phyloP scores from a whole-genome alignment of 31 red algal species.

The Odonthalia washingtoniensis region DNA sequence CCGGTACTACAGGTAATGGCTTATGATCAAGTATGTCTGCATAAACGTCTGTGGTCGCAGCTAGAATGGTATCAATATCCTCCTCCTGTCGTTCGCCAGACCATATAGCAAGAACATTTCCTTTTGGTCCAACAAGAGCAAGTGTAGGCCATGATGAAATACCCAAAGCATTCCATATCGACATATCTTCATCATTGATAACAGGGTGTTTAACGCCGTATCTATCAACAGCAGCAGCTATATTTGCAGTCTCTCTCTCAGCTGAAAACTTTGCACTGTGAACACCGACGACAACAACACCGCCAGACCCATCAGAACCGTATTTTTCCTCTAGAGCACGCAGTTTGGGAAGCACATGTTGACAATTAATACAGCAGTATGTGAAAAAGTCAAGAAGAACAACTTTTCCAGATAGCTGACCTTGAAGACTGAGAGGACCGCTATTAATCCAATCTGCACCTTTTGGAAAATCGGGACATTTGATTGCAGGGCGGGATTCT shows the following conservation, averaged over 20 bases:
- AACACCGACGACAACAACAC: conserved; percentile 83
- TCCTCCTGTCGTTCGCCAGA: conserved; percentile 79
- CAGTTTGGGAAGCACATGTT: conserved; percentile 77
- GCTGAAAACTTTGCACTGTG: conserved; percentile 78
- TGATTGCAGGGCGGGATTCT: conserved; percentile 24
- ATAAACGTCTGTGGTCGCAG: conserved; percentile 71
- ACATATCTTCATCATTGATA: conserved; percentile 78
- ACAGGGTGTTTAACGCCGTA: conserved; percentile 79
- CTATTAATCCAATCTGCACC: conserved; percentile 82
- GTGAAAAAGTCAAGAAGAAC: conserved; percentile 90
- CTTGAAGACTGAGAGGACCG: conserved; percentile 51
- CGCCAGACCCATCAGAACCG: conserved; percentile 67
- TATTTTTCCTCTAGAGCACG: conserved; percentile 56
- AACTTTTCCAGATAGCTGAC: conserved; percentile 71
- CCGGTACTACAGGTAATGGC: conserved; percentile 67
- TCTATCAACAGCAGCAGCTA: conserved; percentile 77
- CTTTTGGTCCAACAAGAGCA: conserved; percentile 63
- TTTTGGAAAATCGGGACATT: conserved; percentile 67
- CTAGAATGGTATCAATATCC: conserved; percentile 66
- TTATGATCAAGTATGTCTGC: conserved; percentile 49
- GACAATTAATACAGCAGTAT: conserved; percentile 86
- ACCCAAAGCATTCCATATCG: conserved; percentile 74
- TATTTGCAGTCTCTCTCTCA: conserved; percentile 69
- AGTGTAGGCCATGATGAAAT: conserved; percentile 82
- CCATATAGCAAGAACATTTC: conserved; percentile 84